Percentiles rank a stretch among this genome's conserved stretches.
phyloP scores from a whole-genome alignment of 2,329 filamentous ascomycete species.

The Calonectria pteridis region DNA sequence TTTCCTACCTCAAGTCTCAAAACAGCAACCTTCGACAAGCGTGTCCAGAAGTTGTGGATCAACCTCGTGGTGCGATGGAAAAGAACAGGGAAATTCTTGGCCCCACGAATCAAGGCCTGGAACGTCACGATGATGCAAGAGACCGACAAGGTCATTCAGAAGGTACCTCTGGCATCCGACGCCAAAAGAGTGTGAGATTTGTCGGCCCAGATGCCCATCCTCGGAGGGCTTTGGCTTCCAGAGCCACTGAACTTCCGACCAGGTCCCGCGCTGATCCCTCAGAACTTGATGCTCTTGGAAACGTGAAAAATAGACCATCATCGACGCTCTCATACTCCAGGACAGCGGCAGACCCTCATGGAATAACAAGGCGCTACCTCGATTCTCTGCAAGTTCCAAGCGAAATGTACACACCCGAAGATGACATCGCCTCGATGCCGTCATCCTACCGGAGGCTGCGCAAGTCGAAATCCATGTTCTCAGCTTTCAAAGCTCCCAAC shows the following conservation, averaged over 20 bases:
- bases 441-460: conserved; percentile 64
- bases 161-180: conserved; percentile 46
- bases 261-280: conserved; percentile 24
- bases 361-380: conserved; percentile 40
- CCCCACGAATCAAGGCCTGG: conserved; percentile 26
- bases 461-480: conserved; percentile 68
- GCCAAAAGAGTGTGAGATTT: conserved; percentile 70
- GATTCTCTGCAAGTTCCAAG: conserved; percentile 49
- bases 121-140: conserved; percentile 28
- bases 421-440: conserved; percentile 60
- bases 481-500: conserved; percentile 43
- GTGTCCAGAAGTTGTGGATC: conserved; percentile 40
- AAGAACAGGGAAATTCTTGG: conserved; percentile 39
- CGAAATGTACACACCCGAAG: conserved; percentile 61
- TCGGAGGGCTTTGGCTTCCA: conserved; percentile 45
- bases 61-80: conserved; percentile 30
- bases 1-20: conserved; percentile 70
- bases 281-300: conserved; percentile 19
- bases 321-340: conserved; percentile 31
- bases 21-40: conserved; percentile 47
- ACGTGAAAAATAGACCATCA: conserved; percentile 31
- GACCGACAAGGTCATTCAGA: conserved; percentile 36
- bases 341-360: conserved; percentile 24
- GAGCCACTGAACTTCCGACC: conserved; percentile 45
- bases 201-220: conserved; percentile 51